Base-by-base conservation (phyloP, 176 grass and related monocot genomes). In the Eragrostis nindensis region DNA sequence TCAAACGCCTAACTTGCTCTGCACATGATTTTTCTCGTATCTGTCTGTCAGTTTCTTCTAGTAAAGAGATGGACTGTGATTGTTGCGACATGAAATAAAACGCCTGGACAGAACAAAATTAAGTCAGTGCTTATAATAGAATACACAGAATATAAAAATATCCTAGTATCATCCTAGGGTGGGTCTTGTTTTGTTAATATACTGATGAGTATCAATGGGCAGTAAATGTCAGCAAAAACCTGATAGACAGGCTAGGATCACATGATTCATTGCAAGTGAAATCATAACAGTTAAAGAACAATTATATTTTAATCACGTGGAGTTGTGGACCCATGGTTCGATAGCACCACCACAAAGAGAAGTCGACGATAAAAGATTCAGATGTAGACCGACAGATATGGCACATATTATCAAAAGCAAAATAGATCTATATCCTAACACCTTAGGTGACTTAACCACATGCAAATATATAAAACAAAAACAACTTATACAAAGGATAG, bases 21-120 rank as follows among this genome's bases (percentile, higher is more conserved):
- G 77, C 19, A 39, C 87, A 96, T 30, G 90, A 92, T 41, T 90
- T 92, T 82, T 96, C 93, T 84, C 90, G 90, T 71, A 96, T 96
- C 71, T 90, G 93, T 54, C 80, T 96, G 41, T 96, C 93, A 40
- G 88, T 96, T 62, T 96, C 93, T 84, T 96, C 93, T 81, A 96
- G 83, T 79, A 96, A 80, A 79, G 87, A 92, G 74, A 92, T 83
- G 52, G 85, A 92, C 54, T 96, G 90, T 4, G 85, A 83, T 68
- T 96, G 93, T 79, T 88, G 90, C 8, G 93, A 92, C 85, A 92
- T 96, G 80, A 88, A 92, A 82, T 92, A 90, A 63, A 92, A 96
- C 45, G 93, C 93, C 93, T 96, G 78, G 64, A 86, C 21, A 56
- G 41, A 63, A 79, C 11, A 52, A 78, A 88, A 42, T 70, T 67